Conservation (phyloP, 768 basidiomycete species). For the Mrakia blollopis region DNA sequence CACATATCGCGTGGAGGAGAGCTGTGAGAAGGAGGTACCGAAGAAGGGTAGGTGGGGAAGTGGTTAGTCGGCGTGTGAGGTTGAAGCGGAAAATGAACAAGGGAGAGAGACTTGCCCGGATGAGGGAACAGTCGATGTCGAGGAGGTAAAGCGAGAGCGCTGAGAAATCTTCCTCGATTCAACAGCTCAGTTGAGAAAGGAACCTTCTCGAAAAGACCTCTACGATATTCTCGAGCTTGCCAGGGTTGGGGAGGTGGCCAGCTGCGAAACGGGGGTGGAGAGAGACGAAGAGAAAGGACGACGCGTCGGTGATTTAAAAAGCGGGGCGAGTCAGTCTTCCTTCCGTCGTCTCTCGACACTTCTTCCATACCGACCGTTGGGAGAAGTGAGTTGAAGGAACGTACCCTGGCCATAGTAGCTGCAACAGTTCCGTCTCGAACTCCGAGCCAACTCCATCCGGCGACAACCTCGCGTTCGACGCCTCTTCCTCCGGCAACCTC, state of each 20-base stretch:
- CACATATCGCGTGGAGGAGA: slow-evolving; percentile 7
- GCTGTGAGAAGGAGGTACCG: neutral
- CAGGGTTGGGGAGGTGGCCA: slow-evolving; percentile 2
- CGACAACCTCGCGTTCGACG: neutral
- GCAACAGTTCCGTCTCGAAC: neutral
- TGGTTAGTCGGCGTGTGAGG: neutral
- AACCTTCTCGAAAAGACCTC: neutral
- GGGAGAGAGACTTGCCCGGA: neutral
- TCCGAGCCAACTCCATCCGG: neutral
- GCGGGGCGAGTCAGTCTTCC: neutral
- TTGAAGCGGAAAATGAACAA: no score
- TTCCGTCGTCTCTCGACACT: neutral
- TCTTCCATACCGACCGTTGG: no score
- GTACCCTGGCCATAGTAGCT: neutral
- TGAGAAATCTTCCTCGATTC: neutral
- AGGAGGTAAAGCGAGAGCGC: neutral
- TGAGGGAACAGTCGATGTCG: neutral
- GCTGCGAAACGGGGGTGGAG: neutral
- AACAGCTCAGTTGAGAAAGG: slow-evolving; percentile 2
- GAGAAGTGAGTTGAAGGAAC: neutral
- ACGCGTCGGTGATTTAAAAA: neutral
- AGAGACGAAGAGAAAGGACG: neutral
- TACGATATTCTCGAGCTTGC: neutral
- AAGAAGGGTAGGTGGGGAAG: no score
- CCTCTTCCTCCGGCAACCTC: neutral